Evolutionary conservation across 176 grass and related monocot species (phyloP).

Genomic region (Oryza longistaminata): DNA sequence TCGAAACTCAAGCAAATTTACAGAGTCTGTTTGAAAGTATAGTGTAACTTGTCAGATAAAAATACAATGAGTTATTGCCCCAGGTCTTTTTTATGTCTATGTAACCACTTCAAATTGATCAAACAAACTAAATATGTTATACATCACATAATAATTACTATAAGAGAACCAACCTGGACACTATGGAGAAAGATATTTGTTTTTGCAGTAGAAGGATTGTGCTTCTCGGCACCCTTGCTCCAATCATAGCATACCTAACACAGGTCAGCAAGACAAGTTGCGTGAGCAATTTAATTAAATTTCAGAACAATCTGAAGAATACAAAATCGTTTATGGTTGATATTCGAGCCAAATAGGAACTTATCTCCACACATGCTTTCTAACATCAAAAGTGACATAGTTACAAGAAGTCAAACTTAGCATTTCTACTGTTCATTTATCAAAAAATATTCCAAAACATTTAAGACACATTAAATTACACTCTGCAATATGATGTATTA

Average conservation of each 20-base stretch:
- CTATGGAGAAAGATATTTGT: constrained; percentile 90
- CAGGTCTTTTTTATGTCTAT: neutral
- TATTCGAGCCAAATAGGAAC: constrained; percentile 4
- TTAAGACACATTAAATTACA: neutral
- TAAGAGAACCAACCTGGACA: constrained; percentile 62
- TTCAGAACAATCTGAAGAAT: constrained; percentile 18
- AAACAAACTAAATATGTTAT: neutral
- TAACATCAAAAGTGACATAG: neutral
- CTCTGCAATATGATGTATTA: neutral
- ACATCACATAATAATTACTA: constrained; percentile 15
- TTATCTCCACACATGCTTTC: neutral
- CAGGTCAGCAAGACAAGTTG: neutral
- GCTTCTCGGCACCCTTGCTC: constrained; percentile 96
- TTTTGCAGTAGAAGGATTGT: constrained; percentile 84
- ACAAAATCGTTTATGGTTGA: neutral
- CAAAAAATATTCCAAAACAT: neutral
- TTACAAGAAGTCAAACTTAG: constrained; percentile 14
- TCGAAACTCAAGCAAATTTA: neutral
- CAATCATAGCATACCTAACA: constrained; percentile 89
- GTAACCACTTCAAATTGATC: constrained; percentile 23
- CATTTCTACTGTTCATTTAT: neutral
- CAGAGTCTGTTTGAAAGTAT: neutral
- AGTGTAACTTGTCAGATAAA: neutral
- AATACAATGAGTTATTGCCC: neutral
- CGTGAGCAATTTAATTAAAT: neutral